These are phyloP conservation scores for Kappamyces sp. DNA, from an alignment of 192 early-diverging fungal genomes.

Conservation along the genomic window DNA sequence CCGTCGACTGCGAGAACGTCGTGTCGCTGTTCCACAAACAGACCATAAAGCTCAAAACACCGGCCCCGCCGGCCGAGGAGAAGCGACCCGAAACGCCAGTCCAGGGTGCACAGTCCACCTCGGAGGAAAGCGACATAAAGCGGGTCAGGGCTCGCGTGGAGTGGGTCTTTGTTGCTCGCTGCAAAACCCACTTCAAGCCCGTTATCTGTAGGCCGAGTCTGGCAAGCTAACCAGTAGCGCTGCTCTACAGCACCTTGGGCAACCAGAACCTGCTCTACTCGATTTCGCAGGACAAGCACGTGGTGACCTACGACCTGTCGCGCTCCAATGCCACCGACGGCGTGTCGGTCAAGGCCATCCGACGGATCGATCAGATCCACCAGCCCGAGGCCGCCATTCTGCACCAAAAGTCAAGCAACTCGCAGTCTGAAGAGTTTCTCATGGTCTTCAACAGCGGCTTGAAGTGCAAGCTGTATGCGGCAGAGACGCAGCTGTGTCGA, in stretches of 20 bases:
- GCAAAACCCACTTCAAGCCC: constrained; percentile 38
- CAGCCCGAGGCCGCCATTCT: constrained; percentile 35
- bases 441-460: constrained; percentile 36
- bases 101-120: constrained; percentile 18
- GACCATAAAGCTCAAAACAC: constrained; percentile 7
- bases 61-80: background rate
- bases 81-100: background rate
- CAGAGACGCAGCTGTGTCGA: constrained; percentile 42
- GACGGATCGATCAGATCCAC: constrained; percentile 42
- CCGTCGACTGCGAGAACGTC: constrained; percentile 27
- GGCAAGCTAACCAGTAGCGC: background rate
- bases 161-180: constrained; percentile 43
- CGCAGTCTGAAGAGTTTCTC: constrained; percentile 36
- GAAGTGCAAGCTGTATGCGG: constrained; percentile 41
- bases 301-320: constrained; percentile 42
- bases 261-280: constrained; percentile 30
- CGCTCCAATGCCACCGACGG: constrained; percentile 32
- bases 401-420: constrained; percentile 15
- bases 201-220: constrained; percentile 36
- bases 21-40: constrained; percentile 36
- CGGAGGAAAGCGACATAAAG: constrained; percentile 11
- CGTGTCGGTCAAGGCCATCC: constrained; percentile 29
- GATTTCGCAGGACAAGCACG: constrained; percentile 38
- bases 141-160: constrained; percentile 14
- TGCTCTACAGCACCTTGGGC: constrained; percentile 15